A percentile compares a stretch with the other conserved stretches of the same genome.
phyloP scores from a whole-genome alignment of 805 yeast genomes.

The Kuraishia cidri region DNA sequence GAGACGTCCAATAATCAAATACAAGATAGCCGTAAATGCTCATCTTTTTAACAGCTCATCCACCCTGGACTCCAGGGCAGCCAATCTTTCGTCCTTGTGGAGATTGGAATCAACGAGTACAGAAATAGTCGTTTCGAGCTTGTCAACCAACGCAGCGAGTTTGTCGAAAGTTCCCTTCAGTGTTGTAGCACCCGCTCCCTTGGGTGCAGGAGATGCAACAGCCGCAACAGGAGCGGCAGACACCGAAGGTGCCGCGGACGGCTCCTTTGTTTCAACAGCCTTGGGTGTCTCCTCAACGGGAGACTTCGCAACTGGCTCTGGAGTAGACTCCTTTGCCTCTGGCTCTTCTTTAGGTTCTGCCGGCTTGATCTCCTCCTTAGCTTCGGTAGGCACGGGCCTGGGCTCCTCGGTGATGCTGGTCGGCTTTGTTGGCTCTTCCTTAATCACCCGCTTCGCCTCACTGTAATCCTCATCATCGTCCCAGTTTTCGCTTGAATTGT shows the following conservation, averaged over 20 bases:
- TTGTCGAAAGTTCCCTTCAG: conserved; percentile 66
- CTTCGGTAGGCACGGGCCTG: conserved; percentile 4
- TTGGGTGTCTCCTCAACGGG: conserved; percentile 8
- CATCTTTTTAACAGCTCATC: conserved; percentile 40
- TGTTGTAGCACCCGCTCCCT: conserved; percentile 43
- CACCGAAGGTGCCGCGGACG: conserved; percentile 6
- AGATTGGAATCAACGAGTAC: conserved; percentile 41
- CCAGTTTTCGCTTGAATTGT: conserved; percentile 6
- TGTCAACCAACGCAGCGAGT: conserved; percentile 45
- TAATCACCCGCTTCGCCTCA: conserved; percentile 5
- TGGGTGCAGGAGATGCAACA: conserved; percentile 4
- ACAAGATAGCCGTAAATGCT: too few relatives aligned
- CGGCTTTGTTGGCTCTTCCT: conserved; percentile 1
- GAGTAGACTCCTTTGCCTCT: conserved; percentile 5
- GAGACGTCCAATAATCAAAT: too few relatives aligned
- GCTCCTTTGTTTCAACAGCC: conserved; percentile 8
- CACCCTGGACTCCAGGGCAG: conserved; percentile 50
- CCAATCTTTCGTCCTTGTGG: conserved; percentile 60
- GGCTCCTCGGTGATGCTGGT: conserved; percentile 3
- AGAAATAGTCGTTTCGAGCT: conserved; percentile 47
- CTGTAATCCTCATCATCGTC: conserved; percentile 20
- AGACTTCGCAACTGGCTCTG: conserved; percentile 1
- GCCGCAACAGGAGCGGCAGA: conserved; percentile 6
- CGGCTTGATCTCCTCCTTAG: conserved; percentile 1
- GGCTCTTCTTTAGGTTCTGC: conserved; percentile 7